Conservation (phyloP, 345 rosid species). For the Litchi chinensis region DNA sequence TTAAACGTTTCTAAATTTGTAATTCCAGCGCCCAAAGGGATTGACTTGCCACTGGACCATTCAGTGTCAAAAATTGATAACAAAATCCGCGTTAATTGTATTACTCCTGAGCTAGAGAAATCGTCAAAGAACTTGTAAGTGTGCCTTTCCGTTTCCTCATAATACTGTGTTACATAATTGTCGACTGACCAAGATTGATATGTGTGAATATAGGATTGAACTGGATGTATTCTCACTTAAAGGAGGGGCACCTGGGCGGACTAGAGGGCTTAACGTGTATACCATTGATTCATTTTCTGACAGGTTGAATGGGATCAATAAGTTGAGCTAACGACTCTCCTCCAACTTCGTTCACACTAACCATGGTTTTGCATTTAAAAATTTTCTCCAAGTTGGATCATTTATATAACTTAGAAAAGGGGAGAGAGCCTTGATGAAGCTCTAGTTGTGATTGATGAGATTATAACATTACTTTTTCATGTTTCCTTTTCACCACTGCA, state of each 20-base stretch:
- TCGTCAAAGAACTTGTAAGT: conserved; percentile 60
- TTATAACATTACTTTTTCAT: conserved; percentile 3
- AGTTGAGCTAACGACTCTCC: conserved; percentile 28
- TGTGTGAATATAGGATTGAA: conserved; percentile 51
- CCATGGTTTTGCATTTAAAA: conserved; percentile 23
- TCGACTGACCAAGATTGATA: neutral
- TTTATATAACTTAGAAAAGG: conserved; percentile 12
- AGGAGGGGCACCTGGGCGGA: conserved; percentile 92
- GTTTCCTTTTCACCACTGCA: neutral
- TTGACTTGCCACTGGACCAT: conserved; percentile 57
- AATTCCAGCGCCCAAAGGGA: conserved; percentile 54
- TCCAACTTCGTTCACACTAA: neutral
- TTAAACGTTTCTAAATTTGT: conserved; percentile 22
- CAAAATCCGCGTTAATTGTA: conserved; percentile 51
- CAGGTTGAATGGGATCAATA: conserved; percentile 40
- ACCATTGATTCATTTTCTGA: conserved; percentile 50
- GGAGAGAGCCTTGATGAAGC: conserved; percentile 12
- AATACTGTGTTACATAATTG: neutral
- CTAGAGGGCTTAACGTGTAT: conserved; percentile 71
- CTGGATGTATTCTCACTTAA: conserved; percentile 72
- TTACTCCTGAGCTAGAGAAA: conserved; percentile 38
- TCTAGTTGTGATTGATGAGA: conserved; percentile 14
- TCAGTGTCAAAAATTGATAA: conserved; percentile 44
- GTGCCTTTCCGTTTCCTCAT: neutral
- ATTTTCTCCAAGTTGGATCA: conserved; percentile 10